Conservation (phyloP, 345 rosid species). For the Eucalyptus globulus region DNA sequence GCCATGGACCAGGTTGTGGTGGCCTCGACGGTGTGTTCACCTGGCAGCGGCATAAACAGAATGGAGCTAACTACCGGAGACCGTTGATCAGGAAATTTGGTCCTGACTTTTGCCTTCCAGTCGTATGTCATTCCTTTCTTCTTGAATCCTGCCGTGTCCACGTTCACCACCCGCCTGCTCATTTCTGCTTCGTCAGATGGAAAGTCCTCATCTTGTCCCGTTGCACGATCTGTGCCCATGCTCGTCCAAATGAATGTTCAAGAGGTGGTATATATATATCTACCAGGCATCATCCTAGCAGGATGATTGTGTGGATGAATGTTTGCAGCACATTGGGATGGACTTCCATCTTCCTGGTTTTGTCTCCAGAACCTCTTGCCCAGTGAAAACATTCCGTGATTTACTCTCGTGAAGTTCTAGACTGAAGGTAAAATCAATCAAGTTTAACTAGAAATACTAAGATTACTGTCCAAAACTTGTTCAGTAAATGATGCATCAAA, state of each 20-base stretch:
- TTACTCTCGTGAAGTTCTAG: not conserved
- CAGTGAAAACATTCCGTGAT: not conserved
- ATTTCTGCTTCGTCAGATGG: constrained; percentile 11
- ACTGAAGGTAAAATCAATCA: not conserved
- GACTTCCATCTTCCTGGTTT: not conserved
- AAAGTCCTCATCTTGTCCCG: not conserved
- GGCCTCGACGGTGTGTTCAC: constrained; percentile 11
- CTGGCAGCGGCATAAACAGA: constrained; percentile 18
- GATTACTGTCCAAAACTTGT: not conserved
- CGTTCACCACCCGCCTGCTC: constrained; percentile 23
- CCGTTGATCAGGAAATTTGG: constrained; percentile 15
- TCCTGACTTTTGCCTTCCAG: constrained; percentile 17
- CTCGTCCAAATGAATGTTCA: not conserved
- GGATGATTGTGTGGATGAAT: not conserved
- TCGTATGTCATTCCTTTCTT: constrained; percentile 22
- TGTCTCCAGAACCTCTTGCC: not conserved
- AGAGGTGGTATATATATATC: not conserved
- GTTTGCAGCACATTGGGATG: not conserved
- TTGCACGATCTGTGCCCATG: not conserved
- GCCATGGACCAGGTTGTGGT: constrained; percentile 33
- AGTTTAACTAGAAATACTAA: not conserved
- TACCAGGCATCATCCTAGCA: not conserved
- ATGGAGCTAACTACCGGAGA: constrained; percentile 24
- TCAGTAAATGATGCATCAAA: not conserved
- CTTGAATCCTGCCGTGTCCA: constrained; percentile 9